These are phyloP conservation scores for Asclepias syriaca DNA, from an alignment of 257 asterid genomes.

Conservation along the genomic window DNA sequence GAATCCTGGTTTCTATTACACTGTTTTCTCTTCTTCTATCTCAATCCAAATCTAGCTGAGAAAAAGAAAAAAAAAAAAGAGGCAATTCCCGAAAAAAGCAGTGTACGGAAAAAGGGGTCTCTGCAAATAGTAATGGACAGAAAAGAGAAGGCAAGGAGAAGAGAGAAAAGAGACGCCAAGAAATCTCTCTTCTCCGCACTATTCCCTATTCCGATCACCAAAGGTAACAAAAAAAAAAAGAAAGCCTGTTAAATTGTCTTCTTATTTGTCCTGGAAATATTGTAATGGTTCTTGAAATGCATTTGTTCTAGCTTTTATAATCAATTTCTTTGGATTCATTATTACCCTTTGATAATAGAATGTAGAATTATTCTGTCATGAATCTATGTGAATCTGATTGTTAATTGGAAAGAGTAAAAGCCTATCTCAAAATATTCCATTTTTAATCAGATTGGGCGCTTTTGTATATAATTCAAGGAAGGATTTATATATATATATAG, in stretches of 20 bases:
- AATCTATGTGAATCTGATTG: neutral
- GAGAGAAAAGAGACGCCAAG: conserved; percentile 79
- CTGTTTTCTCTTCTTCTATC: neutral
- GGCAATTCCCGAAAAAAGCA: neutral
- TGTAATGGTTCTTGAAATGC: neutral
- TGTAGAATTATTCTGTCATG: neutral
- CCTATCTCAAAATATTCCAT: neutral
- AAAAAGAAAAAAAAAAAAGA: too few relatives aligned
- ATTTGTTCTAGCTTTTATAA: neutral
- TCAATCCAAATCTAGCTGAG: neutral
- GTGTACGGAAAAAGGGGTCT: neutral
- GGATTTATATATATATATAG: neutral
- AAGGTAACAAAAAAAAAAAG: conserved; percentile 27
- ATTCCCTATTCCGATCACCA: conserved; percentile 77
- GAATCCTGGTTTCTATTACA: conserved; percentile 11
- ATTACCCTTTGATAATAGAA: neutral
- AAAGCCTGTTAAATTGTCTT: too few relatives aligned
- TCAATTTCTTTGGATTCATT: neutral
- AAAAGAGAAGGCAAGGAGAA: conserved; percentile 62
- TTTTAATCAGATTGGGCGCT: neutral
- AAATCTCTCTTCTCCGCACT: conserved; percentile 68
- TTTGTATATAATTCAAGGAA: neutral
- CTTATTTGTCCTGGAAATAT: too few relatives aligned
- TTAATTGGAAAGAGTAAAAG: neutral
- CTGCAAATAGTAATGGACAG: conserved; percentile 39